phyloP scores from a whole-genome alignment of 2,329 filamentous ascomycete genomes.

The Sporothrix pseudoabietina region DNA sequence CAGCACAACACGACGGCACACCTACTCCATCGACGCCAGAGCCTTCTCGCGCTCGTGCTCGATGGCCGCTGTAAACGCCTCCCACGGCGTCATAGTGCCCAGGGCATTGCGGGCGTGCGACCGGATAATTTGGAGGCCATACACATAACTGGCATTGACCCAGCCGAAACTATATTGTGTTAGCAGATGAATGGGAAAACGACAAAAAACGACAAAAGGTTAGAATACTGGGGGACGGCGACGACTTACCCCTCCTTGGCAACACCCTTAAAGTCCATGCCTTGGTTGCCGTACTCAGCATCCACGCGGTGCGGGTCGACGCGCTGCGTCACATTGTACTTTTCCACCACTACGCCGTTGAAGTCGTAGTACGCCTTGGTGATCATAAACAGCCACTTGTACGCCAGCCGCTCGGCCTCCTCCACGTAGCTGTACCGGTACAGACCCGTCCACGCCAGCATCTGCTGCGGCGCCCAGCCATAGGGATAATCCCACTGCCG shows the following conservation, averaged over 20 bases:
- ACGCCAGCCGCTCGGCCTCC: conserved; percentile 84
- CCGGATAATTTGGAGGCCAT: conserved; percentile 84
- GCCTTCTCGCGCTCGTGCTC: conserved; percentile 58
- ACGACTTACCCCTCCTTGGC: conserved; percentile 88
- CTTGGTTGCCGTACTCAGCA: conserved; percentile 97
- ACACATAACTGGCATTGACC: conserved; percentile 98
- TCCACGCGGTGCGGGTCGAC: conserved; percentile 92
- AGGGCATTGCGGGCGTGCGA: conserved; percentile 87
- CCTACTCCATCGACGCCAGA: conserved; percentile 48
- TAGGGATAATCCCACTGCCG: conserved; percentile 98
- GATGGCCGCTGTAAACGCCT: conserved; percentile 74
- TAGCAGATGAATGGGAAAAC: conserved; percentile 35
- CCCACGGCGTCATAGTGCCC: conserved; percentile 83
- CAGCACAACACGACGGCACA: background rate
- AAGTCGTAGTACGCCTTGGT: conserved; percentile 98
- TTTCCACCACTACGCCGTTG: conserved; percentile 97
- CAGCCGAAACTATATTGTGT: conserved; percentile 76
- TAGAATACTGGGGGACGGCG: background rate
- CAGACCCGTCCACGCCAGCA: conserved; percentile 93
- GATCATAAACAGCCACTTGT: conserved; percentile 98
- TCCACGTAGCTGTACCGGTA: conserved; percentile 89
- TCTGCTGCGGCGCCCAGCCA: conserved; percentile 98
- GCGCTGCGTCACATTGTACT: conserved; percentile 92
- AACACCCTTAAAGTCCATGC: conserved; percentile 91
- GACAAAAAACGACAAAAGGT: background rate